A percentile compares a stretch with the other conserved stretches of the same genome.
These are phyloP conservation scores for Ogataea pini DNA, from an alignment of 805 yeast species.

Conservation along the genomic window DNA sequence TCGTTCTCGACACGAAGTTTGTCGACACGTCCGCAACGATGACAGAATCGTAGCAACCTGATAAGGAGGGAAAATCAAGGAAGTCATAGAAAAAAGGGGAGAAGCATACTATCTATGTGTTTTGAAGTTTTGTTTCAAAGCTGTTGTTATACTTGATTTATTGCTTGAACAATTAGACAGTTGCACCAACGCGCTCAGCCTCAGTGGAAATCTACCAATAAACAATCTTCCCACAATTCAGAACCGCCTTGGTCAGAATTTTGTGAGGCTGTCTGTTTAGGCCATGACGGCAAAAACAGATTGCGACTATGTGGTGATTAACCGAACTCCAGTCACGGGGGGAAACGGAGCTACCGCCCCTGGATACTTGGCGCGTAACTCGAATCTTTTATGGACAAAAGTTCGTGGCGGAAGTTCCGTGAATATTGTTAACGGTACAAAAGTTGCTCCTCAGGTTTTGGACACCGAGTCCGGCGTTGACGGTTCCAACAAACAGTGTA, in stretches of 20 bases:
- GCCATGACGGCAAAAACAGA: conserved; percentile 7
- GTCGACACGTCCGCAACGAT: conserved; percentile 9
- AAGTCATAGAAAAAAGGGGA: background rate
- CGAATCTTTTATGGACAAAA: conserved; percentile 20
- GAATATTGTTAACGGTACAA: background rate
- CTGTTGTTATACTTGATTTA: too few species aligned
- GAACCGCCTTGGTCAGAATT: background rate
- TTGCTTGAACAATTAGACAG: too few species aligned
- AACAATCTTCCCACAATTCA: background rate
- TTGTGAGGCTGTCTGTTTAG: conserved; percentile 5
- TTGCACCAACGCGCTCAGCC: background rate
- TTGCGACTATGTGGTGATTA: background rate
- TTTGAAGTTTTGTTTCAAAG: too few species aligned
- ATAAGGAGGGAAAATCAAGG: conserved; percentile 13
- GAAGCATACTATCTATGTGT: background rate
- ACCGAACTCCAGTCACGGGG: conserved; percentile 5
- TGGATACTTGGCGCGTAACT: conserved; percentile 15
- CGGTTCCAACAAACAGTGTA: background rate
- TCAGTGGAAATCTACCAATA: background rate
- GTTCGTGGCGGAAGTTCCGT: conserved; percentile 10
- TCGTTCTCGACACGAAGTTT: conserved; percentile 10
- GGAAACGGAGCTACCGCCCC: conserved; percentile 4
- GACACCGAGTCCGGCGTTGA: background rate
- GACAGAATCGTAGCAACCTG: conserved; percentile 11
- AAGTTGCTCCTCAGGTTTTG: background rate